Evolutionary conservation across 495 filamentous ascomycete species (phyloP), one percentile per base, ranked within the genome.

Genomic region (Penicillium diatomitis): DNA sequence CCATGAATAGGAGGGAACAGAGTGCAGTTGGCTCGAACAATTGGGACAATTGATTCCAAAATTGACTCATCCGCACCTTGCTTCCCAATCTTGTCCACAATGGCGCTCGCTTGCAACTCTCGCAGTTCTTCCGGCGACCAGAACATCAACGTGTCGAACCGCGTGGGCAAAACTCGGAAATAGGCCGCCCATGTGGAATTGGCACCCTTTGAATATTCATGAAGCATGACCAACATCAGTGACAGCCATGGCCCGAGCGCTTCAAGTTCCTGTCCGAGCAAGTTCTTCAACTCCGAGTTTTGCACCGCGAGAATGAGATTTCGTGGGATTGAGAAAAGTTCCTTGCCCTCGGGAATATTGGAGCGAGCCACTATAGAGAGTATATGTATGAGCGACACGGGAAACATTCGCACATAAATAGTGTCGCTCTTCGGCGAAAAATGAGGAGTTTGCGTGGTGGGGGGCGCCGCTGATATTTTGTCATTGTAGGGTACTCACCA

Each of bases 81-180:
- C 43, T 82, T 86, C 12, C 88, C 90, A 46, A 96, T 87, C 58
- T 90, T 95, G 47, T 79, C 65, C 6, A 84, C 62, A 31, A 96
- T 80, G 4, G 85, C 78, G 55, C 86, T 89, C 11, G 80, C 87
- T 64, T 90, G 86, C 20, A 96, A 77, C 54, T 86, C 76, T 3
- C 66, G 62, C 10, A 96, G 69, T 64, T 96, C 89, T 0, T 67
- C 61, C 5, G 74, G 60, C 2, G 82, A 77, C 91, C 91, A 97
- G 68, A 90, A 96, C 80, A 96, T 94, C 54, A 92, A 73, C 2
- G 88, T 95, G 64, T 95, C 77, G 52, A 97, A 94, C 12, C 75
- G 60, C n/a, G 60, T 57, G 0, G 90, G 91, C 8, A 97, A 72
- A 37, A 96, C 71, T n/a, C 77, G 73, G 52, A 96, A 79, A 68